Percentiles rank a stretch among this genome's conserved stretches.
Evolutionary conservation across 2,329 filamentous ascomycete species (phyloP).

Genomic region (Elsinoe australis): DNA sequence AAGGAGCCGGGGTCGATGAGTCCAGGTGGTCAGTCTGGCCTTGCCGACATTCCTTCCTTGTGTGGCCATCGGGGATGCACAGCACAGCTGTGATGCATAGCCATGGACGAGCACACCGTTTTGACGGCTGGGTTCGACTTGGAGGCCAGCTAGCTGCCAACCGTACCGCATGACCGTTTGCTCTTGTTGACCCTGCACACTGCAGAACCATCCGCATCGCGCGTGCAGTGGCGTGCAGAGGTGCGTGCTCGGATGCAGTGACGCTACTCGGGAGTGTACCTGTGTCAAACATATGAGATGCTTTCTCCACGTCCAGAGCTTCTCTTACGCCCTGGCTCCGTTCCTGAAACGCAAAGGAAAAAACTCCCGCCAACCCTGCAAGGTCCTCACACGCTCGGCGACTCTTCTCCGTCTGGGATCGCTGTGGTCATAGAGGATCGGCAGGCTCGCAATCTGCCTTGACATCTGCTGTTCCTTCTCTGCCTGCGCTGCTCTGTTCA

Average conservation of each 20-base stretch:
- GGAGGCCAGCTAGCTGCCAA: background rate
- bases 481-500: slow-evolving; percentile 5
- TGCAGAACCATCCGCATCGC: background rate
- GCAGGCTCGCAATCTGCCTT: slow-evolving; percentile 7
- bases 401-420: slow-evolving; percentile 1
- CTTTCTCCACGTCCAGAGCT: slow-evolving; percentile 11
- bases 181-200: slow-evolving; percentile 1
- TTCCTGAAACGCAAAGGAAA: slow-evolving; percentile 12
- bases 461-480: background rate
- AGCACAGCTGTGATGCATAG: background rate
- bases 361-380: background rate
- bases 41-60: background rate
- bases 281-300: background rate
- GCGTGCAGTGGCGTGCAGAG: background rate
- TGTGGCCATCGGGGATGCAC: too few relatives aligned
- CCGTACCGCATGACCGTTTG: background rate
- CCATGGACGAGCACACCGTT: background rate
- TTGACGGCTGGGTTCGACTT: background rate
- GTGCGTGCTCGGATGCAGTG: slow-evolving; percentile 3
- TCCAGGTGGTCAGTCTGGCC: background rate
- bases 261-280: background rate
- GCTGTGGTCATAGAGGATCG: slow-evolving; percentile 11
- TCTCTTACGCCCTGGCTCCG: slow-evolving; percentile 7
- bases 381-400: slow-evolving; percentile 1
- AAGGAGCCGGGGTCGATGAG: background rate